These are phyloP conservation scores for Jamesozyma piceae DNA, from an alignment of 805 yeast genomes.

Conservation along the genomic window DNA sequence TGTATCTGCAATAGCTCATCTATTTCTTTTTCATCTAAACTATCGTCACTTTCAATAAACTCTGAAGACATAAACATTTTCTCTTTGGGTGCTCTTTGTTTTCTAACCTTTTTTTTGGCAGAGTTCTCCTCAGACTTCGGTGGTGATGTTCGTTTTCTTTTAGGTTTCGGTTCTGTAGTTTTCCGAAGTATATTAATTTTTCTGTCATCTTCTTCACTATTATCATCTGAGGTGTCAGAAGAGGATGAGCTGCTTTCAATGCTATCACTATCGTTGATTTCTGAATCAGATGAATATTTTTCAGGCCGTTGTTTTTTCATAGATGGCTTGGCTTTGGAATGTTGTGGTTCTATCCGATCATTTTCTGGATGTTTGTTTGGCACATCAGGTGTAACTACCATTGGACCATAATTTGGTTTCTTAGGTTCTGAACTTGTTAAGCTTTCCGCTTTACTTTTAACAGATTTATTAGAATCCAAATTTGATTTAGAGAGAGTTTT, in stretches of 20 bases:
- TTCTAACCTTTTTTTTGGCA: neutral
- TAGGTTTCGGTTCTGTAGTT: neutral
- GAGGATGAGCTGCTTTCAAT: neutral
- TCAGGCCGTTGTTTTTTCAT: neutral
- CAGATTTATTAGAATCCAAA: too few relatives aligned
- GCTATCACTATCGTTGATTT: neutral
- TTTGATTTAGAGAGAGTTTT: neutral
- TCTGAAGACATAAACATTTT: neutral
- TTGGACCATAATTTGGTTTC: neutral
- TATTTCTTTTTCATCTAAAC: neutral
- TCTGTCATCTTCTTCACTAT: neutral
- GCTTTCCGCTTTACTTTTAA: too few relatives aligned
- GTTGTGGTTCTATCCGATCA: neutral
- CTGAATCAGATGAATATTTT: neutral
- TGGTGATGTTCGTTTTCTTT: neutral
- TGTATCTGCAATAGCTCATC: neutral
- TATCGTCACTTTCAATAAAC: neutral
- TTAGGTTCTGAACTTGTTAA: neutral
- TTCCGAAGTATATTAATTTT: neutral
- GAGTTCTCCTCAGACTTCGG: neutral
- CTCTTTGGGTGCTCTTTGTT: neutral
- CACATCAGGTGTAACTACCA: neutral
- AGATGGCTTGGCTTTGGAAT: neutral
- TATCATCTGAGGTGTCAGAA: neutral
- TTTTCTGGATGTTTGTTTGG: conserved; percentile 1